Evolutionary conservation across 169 alveolate genomes (phyloP).

Genomic region (Theileria parva): DNA sequence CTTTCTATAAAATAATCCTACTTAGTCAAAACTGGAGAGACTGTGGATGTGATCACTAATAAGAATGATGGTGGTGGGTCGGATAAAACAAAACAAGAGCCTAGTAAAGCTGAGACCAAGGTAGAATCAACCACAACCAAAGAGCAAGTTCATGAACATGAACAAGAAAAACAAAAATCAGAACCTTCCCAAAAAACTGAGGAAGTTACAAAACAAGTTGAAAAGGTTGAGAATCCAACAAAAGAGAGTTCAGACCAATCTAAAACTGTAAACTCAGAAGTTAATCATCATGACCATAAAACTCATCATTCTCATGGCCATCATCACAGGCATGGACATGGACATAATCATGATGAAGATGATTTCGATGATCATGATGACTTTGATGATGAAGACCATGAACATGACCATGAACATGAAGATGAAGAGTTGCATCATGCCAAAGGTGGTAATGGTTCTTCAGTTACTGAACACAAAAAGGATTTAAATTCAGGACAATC

Average conservation of each 20-base stretch:
- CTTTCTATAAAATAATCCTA: neutral
- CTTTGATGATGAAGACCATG: neutral
- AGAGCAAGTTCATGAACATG: neutral
- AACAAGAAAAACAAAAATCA: neutral
- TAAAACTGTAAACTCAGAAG: no score
- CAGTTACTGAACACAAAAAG: neutral
- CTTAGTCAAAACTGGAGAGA: slow-evolving; percentile 12
- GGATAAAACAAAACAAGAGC: neutral
- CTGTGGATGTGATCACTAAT: slow-evolving; percentile 14
- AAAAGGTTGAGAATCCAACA: no score
- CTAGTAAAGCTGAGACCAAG: neutral
- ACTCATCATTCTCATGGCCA: no score
- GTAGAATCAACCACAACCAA: neutral
- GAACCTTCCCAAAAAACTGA: neutral
- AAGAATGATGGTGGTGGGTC: neutral
- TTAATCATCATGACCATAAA: no score
- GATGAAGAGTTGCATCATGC: neutral
- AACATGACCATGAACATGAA: slow-evolving; percentile 16
- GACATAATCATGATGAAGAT: neutral
- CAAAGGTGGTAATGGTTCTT: neutral
- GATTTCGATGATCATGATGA: neutral
- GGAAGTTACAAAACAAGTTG: no score
- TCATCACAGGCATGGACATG: neutral
- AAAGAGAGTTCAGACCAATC: no score
- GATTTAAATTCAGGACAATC: neutral